phyloP scores from a whole-genome alignment of 179 eudicot species.

The Monotropa hypopitys region DNA sequence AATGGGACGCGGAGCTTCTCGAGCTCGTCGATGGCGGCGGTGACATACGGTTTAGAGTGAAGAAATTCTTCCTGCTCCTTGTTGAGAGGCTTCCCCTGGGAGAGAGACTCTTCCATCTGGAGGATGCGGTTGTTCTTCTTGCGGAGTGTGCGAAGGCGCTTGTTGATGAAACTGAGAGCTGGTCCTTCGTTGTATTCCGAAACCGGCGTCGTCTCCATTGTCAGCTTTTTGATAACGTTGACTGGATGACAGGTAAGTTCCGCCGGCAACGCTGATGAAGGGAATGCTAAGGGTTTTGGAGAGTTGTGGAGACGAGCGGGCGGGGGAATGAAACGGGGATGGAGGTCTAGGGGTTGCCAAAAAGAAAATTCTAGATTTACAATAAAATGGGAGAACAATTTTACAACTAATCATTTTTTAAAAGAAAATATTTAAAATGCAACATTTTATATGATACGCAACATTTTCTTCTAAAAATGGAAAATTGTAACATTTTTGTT shows the following conservation, averaged over 20 bases:
- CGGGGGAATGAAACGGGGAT: neutral
- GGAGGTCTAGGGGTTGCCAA: too few species aligned
- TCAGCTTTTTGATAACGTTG: neutral
- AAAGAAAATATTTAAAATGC: too few species aligned
- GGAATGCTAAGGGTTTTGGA: neutral
- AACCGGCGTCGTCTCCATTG: slow-evolving; percentile 30
- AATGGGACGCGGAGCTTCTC: slow-evolving; percentile 69
- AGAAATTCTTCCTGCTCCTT: slow-evolving; percentile 63
- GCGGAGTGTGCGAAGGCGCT: slow-evolving; percentile 71
- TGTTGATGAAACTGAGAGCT: slow-evolving; percentile 50
- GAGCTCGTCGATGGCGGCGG: slow-evolving; percentile 59
- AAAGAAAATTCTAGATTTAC: too few species aligned
- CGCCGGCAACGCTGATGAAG: slow-evolving; percentile 10
- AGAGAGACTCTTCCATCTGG: slow-evolving; percentile 58
- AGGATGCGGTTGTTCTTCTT: slow-evolving; percentile 63
- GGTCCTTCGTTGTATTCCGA: slow-evolving; percentile 62
- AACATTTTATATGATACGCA: too few species aligned
- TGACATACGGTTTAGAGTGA: slow-evolving; percentile 44
- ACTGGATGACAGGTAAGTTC: neutral
- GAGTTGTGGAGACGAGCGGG: neutral
- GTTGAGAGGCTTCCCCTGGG: slow-evolving; percentile 62
- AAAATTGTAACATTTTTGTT: too few species aligned
- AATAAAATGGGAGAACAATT: too few species aligned
- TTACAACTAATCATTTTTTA: too few species aligned
- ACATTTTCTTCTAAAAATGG: too few species aligned